Evolutionary conservation across 306 rosid genomes (phyloP).

Genomic region (Sphenostylis stenocarpa): DNA sequence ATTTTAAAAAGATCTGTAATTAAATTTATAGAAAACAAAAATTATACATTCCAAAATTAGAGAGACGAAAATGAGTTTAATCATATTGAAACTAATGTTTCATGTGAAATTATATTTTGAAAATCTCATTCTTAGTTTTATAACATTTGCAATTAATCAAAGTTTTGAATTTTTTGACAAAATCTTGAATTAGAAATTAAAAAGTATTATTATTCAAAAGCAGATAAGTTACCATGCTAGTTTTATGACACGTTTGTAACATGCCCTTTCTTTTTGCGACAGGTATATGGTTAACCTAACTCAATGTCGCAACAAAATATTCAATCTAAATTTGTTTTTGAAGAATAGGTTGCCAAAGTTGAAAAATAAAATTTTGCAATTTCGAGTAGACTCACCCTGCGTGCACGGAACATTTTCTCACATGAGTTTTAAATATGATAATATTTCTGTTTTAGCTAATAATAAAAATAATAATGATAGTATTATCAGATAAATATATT

Average conservation of each 20-base stretch:
- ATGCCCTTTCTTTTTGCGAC: not conserved
- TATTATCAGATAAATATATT: not conserved
- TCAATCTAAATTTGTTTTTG: not conserved
- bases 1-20: no score
- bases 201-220: not conserved
- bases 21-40: no score
- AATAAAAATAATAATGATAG: not conserved
- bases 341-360: not conserved
- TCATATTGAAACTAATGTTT: not conserved
- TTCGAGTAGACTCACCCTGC: not conserved
- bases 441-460: not conserved
- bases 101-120: not conserved
- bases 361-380: not conserved
- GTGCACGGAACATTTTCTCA: not conserved
- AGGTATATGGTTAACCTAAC: slow-evolving; percentile 6
- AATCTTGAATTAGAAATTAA: not conserved
- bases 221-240: not conserved
- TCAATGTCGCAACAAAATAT: not conserved
- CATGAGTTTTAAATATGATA: not conserved
- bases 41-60: no score
- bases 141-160: not conserved
- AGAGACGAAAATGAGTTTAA: no score
- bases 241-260: not conserved
- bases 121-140: not conserved
- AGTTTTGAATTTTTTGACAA: no score